These are phyloP conservation scores for Trichoderma parareesei DNA, from an alignment of 495 filamentous ascomycete genomes.

Conservation along the genomic window DNA sequence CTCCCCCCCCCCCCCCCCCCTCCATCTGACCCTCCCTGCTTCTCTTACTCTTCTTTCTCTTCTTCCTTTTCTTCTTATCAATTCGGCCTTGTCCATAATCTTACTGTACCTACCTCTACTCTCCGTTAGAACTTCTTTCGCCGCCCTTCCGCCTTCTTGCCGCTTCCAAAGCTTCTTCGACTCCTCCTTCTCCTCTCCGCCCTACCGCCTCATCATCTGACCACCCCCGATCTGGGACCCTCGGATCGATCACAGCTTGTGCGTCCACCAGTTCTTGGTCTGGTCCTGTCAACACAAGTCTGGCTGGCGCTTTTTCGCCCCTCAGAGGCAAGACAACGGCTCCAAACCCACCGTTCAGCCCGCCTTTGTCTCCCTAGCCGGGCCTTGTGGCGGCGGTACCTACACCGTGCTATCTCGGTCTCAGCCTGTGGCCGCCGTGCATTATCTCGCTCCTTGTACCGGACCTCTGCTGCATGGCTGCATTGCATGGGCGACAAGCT, in stretches of 20 bases:
- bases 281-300: background rate
- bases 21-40: background rate
- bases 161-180: slow-evolving; percentile 16
- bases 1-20: slow-evolving; percentile 4
- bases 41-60: slow-evolving; percentile 14
- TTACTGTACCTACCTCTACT: slow-evolving; percentile 14
- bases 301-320: background rate
- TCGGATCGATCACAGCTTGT: background rate
- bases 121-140: too few species aligned
- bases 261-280: background rate
- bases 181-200: background rate
- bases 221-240: slow-evolving; percentile 10
- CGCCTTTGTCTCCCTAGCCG: background rate
- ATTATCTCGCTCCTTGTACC: background rate
- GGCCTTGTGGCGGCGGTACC: slow-evolving; percentile 9
- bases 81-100: slow-evolving; percentile 15
- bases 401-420: background rate
- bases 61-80: slow-evolving; percentile 15
- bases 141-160: slow-evolving; percentile 14
- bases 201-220: slow-evolving; percentile 10
- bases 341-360: background rate
- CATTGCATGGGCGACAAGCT: background rate
- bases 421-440: background rate
- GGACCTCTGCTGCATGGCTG: background rate
- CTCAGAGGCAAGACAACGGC: background rate